Percentiles rank a stretch among this genome's conserved stretches.
Evolutionary conservation across 306 rosid genomes (phyloP).

Genomic region (Nissolia schottii): DNA sequence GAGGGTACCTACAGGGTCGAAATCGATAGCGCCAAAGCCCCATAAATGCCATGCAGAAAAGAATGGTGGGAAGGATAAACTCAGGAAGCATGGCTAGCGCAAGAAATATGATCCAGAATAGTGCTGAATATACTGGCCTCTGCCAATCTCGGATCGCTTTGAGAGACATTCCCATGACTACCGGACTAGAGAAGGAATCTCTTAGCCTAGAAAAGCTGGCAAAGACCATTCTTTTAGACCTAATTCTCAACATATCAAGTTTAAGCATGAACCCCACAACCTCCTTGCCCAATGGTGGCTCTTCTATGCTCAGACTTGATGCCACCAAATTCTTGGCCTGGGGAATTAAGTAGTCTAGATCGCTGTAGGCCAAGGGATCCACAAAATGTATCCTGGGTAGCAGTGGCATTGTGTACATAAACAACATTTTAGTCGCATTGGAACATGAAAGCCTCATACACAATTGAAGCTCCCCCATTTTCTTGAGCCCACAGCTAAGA

Average conservation of each 20-base stretch:
- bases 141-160: background rate
- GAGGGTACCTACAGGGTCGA: background rate
- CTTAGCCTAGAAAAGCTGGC: background rate
- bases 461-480: background rate
- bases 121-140: background rate
- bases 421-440: background rate
- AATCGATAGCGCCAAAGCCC: background rate
- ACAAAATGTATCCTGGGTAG: background rate
- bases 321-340: background rate
- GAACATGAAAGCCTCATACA: background rate
- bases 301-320: background rate
- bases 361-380: background rate
- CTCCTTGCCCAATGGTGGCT: background rate
- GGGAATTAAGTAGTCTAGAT: background rate
- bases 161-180: background rate
- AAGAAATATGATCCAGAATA: background rate
- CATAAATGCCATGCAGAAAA: background rate
- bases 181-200: background rate
- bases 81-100: background rate
- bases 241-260: background rate
- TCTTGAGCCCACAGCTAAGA: background rate
- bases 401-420: background rate
- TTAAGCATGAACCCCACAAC: background rate
- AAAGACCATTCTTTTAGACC: too few relatives aligned
- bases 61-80: background rate